Evolutionary conservation across 2,329 filamentous ascomycete genomes (phyloP), one percentile per base, ranked within the genome.

Genomic region (Cordyceps javanica): DNA sequence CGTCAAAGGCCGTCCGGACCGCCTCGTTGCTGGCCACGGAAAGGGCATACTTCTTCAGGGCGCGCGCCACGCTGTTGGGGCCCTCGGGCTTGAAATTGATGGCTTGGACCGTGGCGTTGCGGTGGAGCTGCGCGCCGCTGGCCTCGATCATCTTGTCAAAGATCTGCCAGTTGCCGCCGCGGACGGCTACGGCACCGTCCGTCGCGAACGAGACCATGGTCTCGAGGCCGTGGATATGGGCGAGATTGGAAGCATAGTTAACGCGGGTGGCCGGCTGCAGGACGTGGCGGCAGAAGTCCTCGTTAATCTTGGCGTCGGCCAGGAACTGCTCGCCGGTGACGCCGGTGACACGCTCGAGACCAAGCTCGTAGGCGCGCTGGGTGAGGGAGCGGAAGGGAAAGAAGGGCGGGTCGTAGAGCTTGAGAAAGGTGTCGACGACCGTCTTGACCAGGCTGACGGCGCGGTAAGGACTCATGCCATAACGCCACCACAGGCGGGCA

Each of bases 81-180:
- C 75, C 74, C 19, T 75, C 71, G 55, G 81, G 76, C 1, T 73
- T 69, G 34, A 50, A 39, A 26, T 50, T 26, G 51, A 96, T 82
- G 4, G 75, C 75, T 0, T 78, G 77, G 1, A 97, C 87, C 0
- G 82, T 78, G 0, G 87, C 89, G 65, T 92, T 88, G 25, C 89
- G 75, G 39, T 76, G 74, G 5, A 92, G 62, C 0, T 76, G 71
- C 0, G 89, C 85, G 3, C 79, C 74, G 1, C 90, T 87, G 0
- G 77, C 73, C 38, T 82, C 77, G 1, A 93, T 75, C 88, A 97
- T 95, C 45, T 79, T 75, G n/a, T 87, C 81, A 68, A 99, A 99
- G 56, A 99, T 96, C 65, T 84, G 86, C 91, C 92, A 97, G 70
- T 97, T 99, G 2, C 94, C 94, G 7, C 91, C 91, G 14, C 82